Evolutionary conservation across 2,329 filamentous ascomycete species (phyloP).

Genomic region (Pyrenochaeta sp.): DNA sequence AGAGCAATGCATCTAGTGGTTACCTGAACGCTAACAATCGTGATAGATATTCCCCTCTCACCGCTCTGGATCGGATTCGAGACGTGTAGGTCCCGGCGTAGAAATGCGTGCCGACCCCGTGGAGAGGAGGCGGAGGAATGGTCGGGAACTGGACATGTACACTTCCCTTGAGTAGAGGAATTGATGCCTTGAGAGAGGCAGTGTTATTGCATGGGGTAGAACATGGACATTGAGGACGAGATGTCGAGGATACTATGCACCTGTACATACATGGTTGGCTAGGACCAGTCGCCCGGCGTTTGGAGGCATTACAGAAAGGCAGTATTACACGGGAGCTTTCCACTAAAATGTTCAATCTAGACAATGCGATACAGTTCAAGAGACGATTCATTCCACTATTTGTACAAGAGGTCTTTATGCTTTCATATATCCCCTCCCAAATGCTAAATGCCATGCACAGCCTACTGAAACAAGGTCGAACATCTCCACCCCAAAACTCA

Average conservation of each 20-base stretch:
- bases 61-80: slow-evolving; percentile 60
- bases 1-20: too few relatives aligned
- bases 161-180: slow-evolving; percentile 69
- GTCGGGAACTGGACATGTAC: slow-evolving; percentile 69
- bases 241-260: background rate
- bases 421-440: background rate
- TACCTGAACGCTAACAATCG: background rate
- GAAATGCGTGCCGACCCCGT: slow-evolving; percentile 76
- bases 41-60: slow-evolving; percentile 66
- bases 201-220: slow-evolving; percentile 10
- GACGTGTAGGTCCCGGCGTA: slow-evolving; percentile 81
- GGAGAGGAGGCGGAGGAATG: slow-evolving; percentile 60
- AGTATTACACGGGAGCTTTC: background rate
- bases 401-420: slow-evolving; percentile 16
- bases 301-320: background rate
- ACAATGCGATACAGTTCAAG: slow-evolving; percentile 7
- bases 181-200: background rate
- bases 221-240: background rate
- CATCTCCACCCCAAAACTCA: slow-evolving; percentile 3
- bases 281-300: background rate
- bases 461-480: slow-evolving; percentile 22
- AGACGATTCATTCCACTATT: slow-evolving; percentile 24
- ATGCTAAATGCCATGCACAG: slow-evolving; percentile 1
- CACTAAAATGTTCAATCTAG: background rate
- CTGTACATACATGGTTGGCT: background rate